Evolutionary conservation across 768 basidiomycete genomes (phyloP).

Genomic region (Thelephora aurantiotincta): DNA sequence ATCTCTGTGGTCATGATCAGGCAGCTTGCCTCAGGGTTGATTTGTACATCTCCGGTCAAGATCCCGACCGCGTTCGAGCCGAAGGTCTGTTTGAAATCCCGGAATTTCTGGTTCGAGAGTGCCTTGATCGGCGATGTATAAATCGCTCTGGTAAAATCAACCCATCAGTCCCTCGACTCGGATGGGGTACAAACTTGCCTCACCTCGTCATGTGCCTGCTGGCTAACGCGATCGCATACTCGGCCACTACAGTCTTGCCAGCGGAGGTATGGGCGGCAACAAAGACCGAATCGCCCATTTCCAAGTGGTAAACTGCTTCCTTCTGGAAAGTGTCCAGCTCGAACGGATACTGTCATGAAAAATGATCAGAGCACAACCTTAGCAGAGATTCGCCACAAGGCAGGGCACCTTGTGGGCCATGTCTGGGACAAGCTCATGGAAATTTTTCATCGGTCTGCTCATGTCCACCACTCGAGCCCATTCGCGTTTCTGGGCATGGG

Average conservation of each 20-base stretch:
- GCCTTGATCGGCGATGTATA: slow-evolving; percentile 99
- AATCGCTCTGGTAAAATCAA: slow-evolving; percentile 52
- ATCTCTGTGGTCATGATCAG: slow-evolving; percentile 99
- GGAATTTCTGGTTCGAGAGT: slow-evolving; percentile 95
- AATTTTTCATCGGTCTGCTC: slow-evolving; percentile 79
- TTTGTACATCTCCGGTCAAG: slow-evolving; percentile 96
- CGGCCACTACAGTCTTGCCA: slow-evolving; percentile 97
- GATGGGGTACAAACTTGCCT: slow-evolving; percentile 6
- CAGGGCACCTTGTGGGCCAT: slow-evolving; percentile 79
- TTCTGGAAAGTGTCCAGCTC: slow-evolving; percentile 98
- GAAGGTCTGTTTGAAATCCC: slow-evolving; percentile 97
- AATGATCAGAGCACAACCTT: neutral
- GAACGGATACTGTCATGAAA: slow-evolving; percentile 73
- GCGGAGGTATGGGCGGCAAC: slow-evolving; percentile 99
- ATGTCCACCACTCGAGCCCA: slow-evolving; percentile 98
- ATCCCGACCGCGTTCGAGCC: slow-evolving; percentile 87
- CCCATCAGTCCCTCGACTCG: neutral
- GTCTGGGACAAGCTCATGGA: slow-evolving; percentile 84
- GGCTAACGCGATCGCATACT: slow-evolving; percentile 95
- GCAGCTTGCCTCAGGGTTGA: slow-evolving; percentile 95
- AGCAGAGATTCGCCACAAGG: neutral
- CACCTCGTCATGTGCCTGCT: slow-evolving; percentile 99
- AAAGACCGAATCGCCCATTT: slow-evolving; percentile 95
- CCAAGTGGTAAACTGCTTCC: slow-evolving; percentile 94
- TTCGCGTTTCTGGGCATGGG: slow-evolving; percentile 64